Evolutionary conservation across 2,329 filamentous ascomycete species (phyloP), one percentile per base, ranked within the genome.

Genomic region (Aspergillus calidoustus): DNA sequence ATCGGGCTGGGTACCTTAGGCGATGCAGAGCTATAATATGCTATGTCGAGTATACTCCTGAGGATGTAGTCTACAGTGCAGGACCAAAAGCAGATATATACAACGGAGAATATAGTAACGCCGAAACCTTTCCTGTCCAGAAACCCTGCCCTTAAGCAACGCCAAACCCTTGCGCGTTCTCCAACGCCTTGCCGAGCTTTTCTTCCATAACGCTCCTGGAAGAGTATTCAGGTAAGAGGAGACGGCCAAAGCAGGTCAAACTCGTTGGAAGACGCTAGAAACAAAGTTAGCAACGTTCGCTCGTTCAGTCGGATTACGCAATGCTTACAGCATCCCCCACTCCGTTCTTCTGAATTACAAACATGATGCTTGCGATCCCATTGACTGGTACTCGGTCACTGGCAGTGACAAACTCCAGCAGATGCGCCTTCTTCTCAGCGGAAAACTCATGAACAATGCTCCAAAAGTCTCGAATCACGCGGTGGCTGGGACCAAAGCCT

Each of bases 371-470:
- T 65, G 86, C 85, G 72, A 93, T 87, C 3, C 95, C 95, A 22
- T 91, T 93, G 0, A 97, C 91, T 0, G 95, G 95, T 2, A 98
- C 86, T 2, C 95, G 86, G 72, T 97, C 93, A 69, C 89, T 94
- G 0, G 94, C 94, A 15, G 95, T 99, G 31, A 99, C 93, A 71
- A 99, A 99, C 74, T 97, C 93, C 34, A 99, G 83, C 38, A 99
- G 80, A 69, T 87, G 87, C 56, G 88, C 86, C 76, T 90, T 90
- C 82, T 93, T 90, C 49, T 85, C 82, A 17, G 89, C 83, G 9
- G 78, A 68, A 58, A 79, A 82, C 17, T 83, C 72, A 86, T 95
- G 41, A 74, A 97, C 90, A 7, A 97, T 84, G 13, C 83, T 83
- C 95, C 95, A 99, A 74, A 99, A 98, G 68, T 91, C 87, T 25